Evolutionary conservation across 1,284 basidiomycete genomes (phyloP).

Genomic region (Trichosporon inkin): DNA sequence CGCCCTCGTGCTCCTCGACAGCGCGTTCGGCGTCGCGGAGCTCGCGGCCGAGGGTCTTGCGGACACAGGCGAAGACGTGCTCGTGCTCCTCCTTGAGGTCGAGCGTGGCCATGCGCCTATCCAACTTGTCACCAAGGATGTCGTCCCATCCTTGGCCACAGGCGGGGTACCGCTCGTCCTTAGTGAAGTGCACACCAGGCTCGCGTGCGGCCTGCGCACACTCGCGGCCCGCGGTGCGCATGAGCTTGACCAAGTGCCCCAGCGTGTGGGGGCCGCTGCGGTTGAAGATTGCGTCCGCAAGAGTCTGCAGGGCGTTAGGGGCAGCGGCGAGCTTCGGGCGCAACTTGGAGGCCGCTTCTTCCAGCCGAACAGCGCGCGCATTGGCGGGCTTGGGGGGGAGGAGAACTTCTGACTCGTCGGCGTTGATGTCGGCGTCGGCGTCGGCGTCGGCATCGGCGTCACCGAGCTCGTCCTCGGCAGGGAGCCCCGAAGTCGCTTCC

Average conservation of each 20-base stretch:
- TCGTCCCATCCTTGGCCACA: neutral
- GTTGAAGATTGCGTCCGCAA: neutral
- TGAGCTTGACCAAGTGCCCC: neutral
- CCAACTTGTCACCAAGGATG: neutral
- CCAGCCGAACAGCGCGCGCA: neutral
- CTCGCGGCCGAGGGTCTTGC: neutral
- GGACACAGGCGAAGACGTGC: neutral
- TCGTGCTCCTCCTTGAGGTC: neutral
- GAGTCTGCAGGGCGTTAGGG: neutral
- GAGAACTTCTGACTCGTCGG: neutral
- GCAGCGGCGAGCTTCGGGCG: neutral
- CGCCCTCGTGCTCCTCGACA: neutral
- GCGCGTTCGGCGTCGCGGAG: neutral
- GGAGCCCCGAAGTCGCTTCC: neutral
- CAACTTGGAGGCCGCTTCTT: neutral
- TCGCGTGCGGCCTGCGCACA: neutral
- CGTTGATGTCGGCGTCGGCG: neutral
- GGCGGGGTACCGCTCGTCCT: neutral
- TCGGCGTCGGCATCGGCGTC: neutral
- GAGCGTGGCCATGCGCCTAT: neutral
- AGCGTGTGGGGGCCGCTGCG: neutral
- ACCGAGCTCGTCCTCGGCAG: neutral
- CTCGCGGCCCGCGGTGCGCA: neutral
- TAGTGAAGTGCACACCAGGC: neutral
- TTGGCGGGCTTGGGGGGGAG: neutral